A percentile compares a stretch with the other conserved stretches of the same genome.
Conservation (phyloP, 129 eudicot species). For the Saussurea involucrata region DNA sequence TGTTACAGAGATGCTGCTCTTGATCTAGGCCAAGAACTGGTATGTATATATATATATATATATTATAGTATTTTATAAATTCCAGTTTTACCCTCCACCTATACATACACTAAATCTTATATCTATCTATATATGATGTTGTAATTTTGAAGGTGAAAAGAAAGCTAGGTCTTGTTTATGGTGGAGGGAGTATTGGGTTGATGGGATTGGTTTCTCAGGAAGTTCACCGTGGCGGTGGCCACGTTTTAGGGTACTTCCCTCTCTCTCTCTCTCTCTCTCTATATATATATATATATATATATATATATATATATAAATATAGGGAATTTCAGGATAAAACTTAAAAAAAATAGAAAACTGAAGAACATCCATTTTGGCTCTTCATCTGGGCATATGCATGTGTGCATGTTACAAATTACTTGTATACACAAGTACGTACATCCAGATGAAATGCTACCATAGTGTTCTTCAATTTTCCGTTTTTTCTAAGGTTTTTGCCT, state of each 20-base stretch:
- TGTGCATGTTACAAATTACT: too few species aligned
- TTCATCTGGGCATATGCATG: too few species aligned
- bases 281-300: background rate
- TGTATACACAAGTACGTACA: too few species aligned
- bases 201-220: conserved; percentile 65
- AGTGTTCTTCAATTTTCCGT: too few species aligned
- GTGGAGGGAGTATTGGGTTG: conserved; percentile 68
- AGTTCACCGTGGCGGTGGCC: conserved; percentile 63
- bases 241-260: conserved; percentile 53
- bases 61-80: background rate
- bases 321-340: too few species aligned
- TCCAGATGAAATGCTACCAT: too few species aligned
- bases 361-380: too few species aligned
- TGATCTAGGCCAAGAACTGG: conserved; percentile 64
- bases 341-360: too few species aligned
- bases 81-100: background rate
- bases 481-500: too few species aligned
- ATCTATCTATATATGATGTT: background rate
- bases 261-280: background rate
- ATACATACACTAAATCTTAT: background rate
- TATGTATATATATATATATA: background rate
- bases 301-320: background rate
- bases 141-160: conserved; percentile 48
- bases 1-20: conserved; percentile 69
- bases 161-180: conserved; percentile 60